Evolutionary conservation across 2,329 filamentous ascomycete genomes (phyloP).

Genomic region (Decorospora gaudefroyi): DNA sequence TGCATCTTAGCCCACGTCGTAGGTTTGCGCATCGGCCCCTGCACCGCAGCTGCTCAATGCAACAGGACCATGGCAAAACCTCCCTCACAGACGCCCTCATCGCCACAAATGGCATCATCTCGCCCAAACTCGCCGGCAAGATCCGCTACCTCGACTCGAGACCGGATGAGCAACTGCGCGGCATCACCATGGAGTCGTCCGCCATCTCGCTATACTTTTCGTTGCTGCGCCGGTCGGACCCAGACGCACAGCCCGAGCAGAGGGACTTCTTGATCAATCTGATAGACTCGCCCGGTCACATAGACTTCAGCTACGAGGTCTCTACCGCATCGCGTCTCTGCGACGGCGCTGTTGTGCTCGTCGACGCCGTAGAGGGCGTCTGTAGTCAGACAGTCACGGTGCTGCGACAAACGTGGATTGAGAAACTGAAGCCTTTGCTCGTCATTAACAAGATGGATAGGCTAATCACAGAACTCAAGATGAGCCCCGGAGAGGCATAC

Average conservation of each 20-base stretch:
- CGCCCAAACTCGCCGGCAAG: slow-evolving; percentile 94
- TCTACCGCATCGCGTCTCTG: slow-evolving; percentile 93
- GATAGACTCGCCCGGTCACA: slow-evolving; percentile 97
- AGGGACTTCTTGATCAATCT: slow-evolving; percentile 96
- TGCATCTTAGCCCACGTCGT: slow-evolving; percentile 25
- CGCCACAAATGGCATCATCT: slow-evolving; percentile 99
- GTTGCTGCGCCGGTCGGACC: slow-evolving; percentile 74
- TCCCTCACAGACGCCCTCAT: slow-evolving; percentile 94
- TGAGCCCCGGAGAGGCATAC: slow-evolving; percentile 89
- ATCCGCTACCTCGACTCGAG: slow-evolving; percentile 96
- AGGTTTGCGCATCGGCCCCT: slow-evolving; percentile 1
- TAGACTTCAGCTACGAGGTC: slow-evolving; percentile 98
- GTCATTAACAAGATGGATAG: slow-evolving; percentile 99
- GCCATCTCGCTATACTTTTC: slow-evolving; percentile 97
- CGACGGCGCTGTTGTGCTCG: slow-evolving; percentile 90
- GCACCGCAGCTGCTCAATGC: slow-evolving; percentile 49
- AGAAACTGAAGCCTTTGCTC: slow-evolving; percentile 90
- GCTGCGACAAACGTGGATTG: slow-evolving; percentile 89
- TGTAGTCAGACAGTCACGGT: slow-evolving; percentile 99
- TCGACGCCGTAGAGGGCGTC: slow-evolving; percentile 96
- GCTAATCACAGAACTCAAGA: slow-evolving; percentile 88
- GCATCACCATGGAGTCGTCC: slow-evolving; percentile 99
- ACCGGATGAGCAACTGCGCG: slow-evolving; percentile 91
- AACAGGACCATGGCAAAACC: slow-evolving; percentile 88
- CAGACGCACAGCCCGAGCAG: slow-evolving; percentile 69